phyloP scores from a whole-genome alignment of 345 rosid species.

The Melastoma malabathricum region DNA sequence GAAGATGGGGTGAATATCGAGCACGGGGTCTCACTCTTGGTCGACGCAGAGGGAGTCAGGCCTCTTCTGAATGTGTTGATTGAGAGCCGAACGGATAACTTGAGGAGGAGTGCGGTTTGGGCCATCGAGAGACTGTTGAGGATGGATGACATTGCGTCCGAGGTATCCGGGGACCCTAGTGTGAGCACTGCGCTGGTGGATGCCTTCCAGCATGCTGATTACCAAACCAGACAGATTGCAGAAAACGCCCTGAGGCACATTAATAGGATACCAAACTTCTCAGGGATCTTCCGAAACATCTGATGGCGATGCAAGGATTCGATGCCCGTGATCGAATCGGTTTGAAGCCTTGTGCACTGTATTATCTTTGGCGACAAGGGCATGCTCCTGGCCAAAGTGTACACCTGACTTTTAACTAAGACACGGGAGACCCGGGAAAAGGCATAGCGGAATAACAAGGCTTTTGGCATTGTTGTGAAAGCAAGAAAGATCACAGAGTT shows the following conservation, averaged over 20 bases:
- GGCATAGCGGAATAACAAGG: too few relatives aligned
- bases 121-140: constrained; percentile 77
- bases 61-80: constrained; percentile 53
- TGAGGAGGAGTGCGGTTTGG: constrained; percentile 75
- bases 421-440: too few relatives aligned
- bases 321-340: too few relatives aligned
- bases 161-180: constrained; percentile 62
- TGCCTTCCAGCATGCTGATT: constrained; percentile 85
- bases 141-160: constrained; percentile 60
- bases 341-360: too few relatives aligned
- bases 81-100: constrained; percentile 60
- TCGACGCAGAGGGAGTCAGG: constrained; percentile 48
- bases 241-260: constrained; percentile 80
- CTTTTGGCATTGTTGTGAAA: too few relatives aligned
- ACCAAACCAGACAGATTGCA: constrained; percentile 72
- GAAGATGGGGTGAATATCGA: too few relatives aligned
- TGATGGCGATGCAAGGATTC: constrained; percentile 9
- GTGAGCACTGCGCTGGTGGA: constrained; percentile 79
- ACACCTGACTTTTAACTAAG: too few relatives aligned
- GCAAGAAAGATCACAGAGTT: too few relatives aligned
- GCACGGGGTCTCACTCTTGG: too few relatives aligned
- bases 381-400: too few relatives aligned
- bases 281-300: constrained; percentile 67
- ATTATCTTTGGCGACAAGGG: too few relatives aligned
- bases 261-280: constrained; percentile 83